phyloP scores from a whole-genome alignment of 306 rosid species.

The Citrullus colocynthis region DNA sequence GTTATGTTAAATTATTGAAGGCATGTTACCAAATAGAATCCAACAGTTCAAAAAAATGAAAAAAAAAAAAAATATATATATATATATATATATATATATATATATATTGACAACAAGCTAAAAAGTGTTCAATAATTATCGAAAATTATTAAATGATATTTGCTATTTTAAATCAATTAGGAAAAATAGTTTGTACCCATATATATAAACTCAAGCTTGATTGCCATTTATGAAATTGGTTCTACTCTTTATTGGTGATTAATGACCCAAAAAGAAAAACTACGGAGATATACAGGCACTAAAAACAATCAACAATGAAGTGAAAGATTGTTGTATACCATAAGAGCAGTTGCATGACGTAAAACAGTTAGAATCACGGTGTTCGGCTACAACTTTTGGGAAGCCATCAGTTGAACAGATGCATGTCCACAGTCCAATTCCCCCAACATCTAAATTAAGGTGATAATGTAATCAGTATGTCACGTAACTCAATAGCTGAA shows the following conservation, averaged over 20 bases:
- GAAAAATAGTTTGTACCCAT: not conserved
- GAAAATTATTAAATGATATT: not conserved
- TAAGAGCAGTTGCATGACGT: conserved; percentile 74
- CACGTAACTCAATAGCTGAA: not conserved
- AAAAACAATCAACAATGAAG: conserved; percentile 12
- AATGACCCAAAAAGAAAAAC: not conserved
- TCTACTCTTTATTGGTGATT: not conserved
- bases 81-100: too few relatives aligned
- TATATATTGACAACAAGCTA: not conserved
- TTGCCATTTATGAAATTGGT: not conserved
- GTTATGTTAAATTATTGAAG: not conserved
- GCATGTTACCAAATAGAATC: not conserved
- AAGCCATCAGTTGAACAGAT: conserved; percentile 47
- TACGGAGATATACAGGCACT: not conserved
- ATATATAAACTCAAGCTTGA: not conserved
- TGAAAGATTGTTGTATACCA: conserved; percentile 36
- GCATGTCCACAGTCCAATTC: conserved; percentile 57
- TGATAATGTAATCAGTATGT: conserved; percentile 13
- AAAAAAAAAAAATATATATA: too few relatives aligned
- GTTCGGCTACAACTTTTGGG: conserved; percentile 55
- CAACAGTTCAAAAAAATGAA: not conserved
- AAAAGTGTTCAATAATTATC: not conserved
- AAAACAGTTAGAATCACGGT: conserved; percentile 44
- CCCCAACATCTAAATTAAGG: conserved; percentile 37
- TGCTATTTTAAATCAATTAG: not conserved